These are phyloP conservation scores for Candida sanyaensis DNA, from an alignment of 1,139 yeast species.

Conservation along the genomic window DNA sequence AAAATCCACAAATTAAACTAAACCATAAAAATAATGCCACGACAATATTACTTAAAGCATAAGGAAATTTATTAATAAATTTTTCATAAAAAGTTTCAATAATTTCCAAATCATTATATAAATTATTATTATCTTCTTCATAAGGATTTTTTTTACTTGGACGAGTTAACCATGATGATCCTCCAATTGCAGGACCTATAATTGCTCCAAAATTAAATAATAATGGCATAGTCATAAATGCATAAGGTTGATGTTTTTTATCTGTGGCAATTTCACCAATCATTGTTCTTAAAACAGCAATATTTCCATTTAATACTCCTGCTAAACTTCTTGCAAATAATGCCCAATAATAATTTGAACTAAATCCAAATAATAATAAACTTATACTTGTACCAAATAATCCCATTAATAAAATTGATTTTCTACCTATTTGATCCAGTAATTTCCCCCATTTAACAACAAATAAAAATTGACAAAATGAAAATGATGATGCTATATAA, in stretches of 20 bases:
- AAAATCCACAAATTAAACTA: slow-evolving; percentile 42
- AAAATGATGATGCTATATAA: slow-evolving; percentile 57
- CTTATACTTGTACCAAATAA: slow-evolving; percentile 51
- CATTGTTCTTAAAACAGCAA: slow-evolving; percentile 59
- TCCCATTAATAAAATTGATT: slow-evolving; percentile 54
- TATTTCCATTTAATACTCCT: slow-evolving; percentile 63
- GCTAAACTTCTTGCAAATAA: slow-evolving; percentile 51
- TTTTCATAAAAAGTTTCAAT: slow-evolving; percentile 17
- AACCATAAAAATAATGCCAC: slow-evolving; percentile 45
- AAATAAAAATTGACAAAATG: slow-evolving; percentile 54
- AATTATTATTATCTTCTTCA: slow-evolving; percentile 6
- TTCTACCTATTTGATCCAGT: slow-evolving; percentile 59
- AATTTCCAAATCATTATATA: neutral
- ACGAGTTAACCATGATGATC: slow-evolving; percentile 40
- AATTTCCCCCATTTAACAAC: slow-evolving; percentile 61
- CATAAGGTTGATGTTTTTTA: slow-evolving; percentile 59
- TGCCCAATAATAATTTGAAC: slow-evolving; percentile 52
- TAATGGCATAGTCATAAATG: slow-evolving; percentile 60
- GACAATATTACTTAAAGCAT: slow-evolving; percentile 60
- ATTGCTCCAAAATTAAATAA: slow-evolving; percentile 55
- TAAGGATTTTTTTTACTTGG: slow-evolving; percentile 17
- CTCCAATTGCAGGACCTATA: slow-evolving; percentile 50
- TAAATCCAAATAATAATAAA: slow-evolving; percentile 53
- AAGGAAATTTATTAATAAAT: slow-evolving; percentile 50
- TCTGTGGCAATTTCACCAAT: slow-evolving; percentile 62